Conservation (phyloP, 2,329 filamentous ascomycete species). For the Colletotrichum salicis region DNA sequence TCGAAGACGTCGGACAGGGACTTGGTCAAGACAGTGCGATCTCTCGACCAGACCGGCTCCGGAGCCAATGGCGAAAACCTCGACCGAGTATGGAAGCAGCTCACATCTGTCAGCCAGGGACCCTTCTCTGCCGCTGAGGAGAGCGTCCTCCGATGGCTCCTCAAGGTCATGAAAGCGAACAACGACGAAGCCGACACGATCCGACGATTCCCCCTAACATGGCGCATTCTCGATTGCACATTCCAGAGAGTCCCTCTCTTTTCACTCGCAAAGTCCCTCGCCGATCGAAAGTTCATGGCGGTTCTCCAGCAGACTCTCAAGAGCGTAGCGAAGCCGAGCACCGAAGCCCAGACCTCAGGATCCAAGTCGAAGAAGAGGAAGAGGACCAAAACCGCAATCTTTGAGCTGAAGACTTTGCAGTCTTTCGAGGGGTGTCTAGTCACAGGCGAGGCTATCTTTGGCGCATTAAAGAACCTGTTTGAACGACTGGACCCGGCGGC, state of each 20-base stretch:
- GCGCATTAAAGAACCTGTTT: slow-evolving; percentile 58
- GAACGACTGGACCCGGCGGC: slow-evolving; percentile 52
- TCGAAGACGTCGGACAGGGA: slow-evolving; percentile 41
- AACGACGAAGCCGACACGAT: slow-evolving; percentile 59
- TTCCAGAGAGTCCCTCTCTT: slow-evolving; percentile 75
- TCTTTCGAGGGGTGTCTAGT: slow-evolving; percentile 53
- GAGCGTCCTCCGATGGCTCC: slow-evolving; percentile 70
- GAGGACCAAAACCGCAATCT: slow-evolving; percentile 48
- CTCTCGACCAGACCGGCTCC: slow-evolving; percentile 63
- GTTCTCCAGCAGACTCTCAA: slow-evolving; percentile 74
- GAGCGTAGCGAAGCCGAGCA: slow-evolving; percentile 59
- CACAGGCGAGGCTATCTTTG: slow-evolving; percentile 60
- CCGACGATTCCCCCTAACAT: slow-evolving; percentile 66
- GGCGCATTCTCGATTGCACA: slow-evolving; percentile 70
- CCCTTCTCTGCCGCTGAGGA: slow-evolving; percentile 66
- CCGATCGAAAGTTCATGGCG: slow-evolving; percentile 73
- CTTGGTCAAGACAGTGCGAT: slow-evolving; percentile 63
- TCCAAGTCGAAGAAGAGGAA: slow-evolving; percentile 58
- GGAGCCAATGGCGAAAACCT: slow-evolving; percentile 59
- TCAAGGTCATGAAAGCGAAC: slow-evolving; percentile 67
- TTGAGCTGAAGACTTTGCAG: slow-evolving; percentile 54
- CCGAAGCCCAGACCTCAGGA: slow-evolving; percentile 37
- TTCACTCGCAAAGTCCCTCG: slow-evolving; percentile 76
- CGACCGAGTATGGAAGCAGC: slow-evolving; percentile 58
- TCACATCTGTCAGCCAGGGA: slow-evolving; percentile 54